Evolutionary conservation across 306 rosid species (phyloP).

Genomic region (Fragaria ananassa): DNA sequence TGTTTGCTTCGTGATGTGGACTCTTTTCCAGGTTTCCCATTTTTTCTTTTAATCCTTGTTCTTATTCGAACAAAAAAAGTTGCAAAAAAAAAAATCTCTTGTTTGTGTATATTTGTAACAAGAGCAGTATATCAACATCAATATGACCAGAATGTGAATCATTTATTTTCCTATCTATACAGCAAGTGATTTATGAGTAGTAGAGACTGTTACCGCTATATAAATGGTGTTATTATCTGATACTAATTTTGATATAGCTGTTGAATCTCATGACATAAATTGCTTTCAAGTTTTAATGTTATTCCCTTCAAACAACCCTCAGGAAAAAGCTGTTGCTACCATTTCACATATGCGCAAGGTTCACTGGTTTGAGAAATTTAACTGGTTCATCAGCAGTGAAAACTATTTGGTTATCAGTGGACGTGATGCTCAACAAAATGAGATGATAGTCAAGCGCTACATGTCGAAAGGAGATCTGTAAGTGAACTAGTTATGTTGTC

Average conservation of each 20-base stretch:
- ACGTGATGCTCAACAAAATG: constrained; percentile 98
- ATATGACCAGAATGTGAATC: not conserved
- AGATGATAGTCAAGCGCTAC: constrained; percentile 98
- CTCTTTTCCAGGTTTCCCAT: not conserved
- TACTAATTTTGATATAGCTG: not conserved
- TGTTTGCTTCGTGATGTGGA: not conserved
- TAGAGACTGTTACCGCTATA: not conserved
- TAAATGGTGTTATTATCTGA: not conserved
- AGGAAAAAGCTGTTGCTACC: constrained; percentile 91
- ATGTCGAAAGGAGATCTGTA: constrained; percentile 98
- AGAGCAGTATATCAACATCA: not conserved
- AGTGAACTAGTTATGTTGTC: constrained; percentile 42
- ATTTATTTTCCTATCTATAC: not conserved
- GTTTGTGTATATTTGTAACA: not conserved
- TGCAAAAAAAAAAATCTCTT: not conserved
- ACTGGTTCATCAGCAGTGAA: constrained; percentile 98
- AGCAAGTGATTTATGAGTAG: not conserved
- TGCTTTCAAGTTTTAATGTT: not conserved
- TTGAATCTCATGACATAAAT: not conserved
- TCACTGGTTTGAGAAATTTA: constrained; percentile 99
- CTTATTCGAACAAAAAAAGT: not conserved
- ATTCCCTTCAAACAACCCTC: constrained; percentile 31
- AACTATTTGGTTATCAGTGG: constrained; percentile 98
- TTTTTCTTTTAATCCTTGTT: not conserved
- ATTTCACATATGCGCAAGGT: constrained; percentile 97